Base-by-base conservation (phyloP, 106 monocot genomes). In the Alisma plantagoaquatica region DNA sequence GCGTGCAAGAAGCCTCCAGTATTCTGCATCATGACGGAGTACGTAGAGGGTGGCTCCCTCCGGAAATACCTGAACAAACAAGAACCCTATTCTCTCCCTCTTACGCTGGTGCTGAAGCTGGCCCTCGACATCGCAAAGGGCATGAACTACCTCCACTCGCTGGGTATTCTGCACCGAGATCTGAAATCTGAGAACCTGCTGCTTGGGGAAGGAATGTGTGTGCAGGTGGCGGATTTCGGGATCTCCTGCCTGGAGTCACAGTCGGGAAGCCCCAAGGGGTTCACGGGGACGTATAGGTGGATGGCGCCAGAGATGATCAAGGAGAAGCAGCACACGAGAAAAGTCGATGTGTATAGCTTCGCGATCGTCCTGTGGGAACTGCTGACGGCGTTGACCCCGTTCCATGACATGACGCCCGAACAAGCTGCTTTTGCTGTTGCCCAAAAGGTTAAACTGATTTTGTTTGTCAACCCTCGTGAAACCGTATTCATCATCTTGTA, bases 261-360 rank as follows among this genome's bases (percentile, higher is more conserved):
- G 30, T 80, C 76, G 35, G 79, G 83, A 10, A 80, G 66, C 21
- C 65, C 70, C 2, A 93, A 80, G 60, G 82, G 87, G 4, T 87
- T 87, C 54, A 83, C 70, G 27, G 72, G 87, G 27, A 93, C 92
- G 27, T 93, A 83, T 23, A 62, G 92, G 17, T 93, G 92, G 92
- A 93, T 93, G 92, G 92, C 92, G 0, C 92, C 92, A 20, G 92
- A 93, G 58, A 86, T 93, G 92, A 87, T 93, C 54, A 87, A 83
- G 49, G 86, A 83, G 61, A 93, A 87, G 38, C 67, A 66, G 42
- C 87, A 93, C 41, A 93, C 86, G 10, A 71, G 77, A 57, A 93
- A 93, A 45, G 87, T 93, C 27, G 92, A 93, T 61, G 92, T 93
- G 17, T 93, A 93, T 46, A 93, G 92, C 61, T 93, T 75, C 28